Evolutionary conservation across 495 filamentous ascomycete species (phyloP).

Genomic region (Evernia prunastri): DNA sequence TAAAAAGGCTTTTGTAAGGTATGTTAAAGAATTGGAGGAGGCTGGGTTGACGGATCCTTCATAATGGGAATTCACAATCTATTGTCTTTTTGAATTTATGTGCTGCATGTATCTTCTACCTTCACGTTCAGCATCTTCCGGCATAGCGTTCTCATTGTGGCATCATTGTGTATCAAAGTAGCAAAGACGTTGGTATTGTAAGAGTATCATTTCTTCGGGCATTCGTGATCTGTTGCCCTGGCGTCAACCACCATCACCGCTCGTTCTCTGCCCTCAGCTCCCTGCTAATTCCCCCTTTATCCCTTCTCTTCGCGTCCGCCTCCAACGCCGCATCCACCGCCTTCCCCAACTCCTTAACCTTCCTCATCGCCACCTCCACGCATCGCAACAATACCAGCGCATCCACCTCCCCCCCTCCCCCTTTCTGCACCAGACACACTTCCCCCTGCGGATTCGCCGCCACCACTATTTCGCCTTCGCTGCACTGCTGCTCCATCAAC

Average conservation of each 20-base stretch:
- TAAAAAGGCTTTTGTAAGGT: constrained; percentile 96
- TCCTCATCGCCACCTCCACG: constrained; percentile 59
- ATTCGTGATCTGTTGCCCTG: neutral
- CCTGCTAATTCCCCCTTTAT: constrained; percentile 67
- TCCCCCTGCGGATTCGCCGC: constrained; percentile 85
- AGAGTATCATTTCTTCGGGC: neutral
- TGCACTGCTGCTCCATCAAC: constrained; percentile 75
- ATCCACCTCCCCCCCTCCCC: constrained; percentile 72
- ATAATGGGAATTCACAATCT: neutral
- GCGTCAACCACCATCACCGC: constrained; percentile 26
- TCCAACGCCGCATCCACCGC: constrained; percentile 65
- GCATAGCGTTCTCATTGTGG: neutral
- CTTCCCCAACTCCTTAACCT: constrained; percentile 70
- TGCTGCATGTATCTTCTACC: neutral
- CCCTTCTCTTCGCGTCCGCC: constrained; percentile 66
- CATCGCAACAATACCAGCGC: constrained; percentile 68
- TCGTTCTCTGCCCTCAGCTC: constrained; percentile 83
- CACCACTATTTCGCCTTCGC: constrained; percentile 77
- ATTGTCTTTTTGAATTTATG: neutral
- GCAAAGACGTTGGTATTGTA: neutral
- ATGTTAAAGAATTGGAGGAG: constrained; percentile 73
- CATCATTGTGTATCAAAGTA: neutral
- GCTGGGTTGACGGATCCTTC: constrained; percentile 15
- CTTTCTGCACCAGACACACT: constrained; percentile 84
- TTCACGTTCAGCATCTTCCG: neutral